Percentiles rank a stretch among this genome's conserved stretches.
Conservation (phyloP, 805 yeast species). For the Kluyveromyces aestuarii region DNA sequence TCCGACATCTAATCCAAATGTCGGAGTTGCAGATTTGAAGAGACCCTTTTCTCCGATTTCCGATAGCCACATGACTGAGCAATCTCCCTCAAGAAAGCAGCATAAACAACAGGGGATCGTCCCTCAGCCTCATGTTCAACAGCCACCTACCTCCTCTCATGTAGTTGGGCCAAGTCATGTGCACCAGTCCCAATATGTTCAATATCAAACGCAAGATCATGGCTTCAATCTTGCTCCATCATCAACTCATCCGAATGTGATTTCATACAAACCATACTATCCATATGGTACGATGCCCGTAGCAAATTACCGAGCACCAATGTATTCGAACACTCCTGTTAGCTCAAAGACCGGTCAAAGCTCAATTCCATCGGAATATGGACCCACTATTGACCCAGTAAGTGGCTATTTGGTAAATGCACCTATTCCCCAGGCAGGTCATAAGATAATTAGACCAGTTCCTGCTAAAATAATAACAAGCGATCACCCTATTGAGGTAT, state of each 20-base stretch:
- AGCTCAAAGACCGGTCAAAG: not conserved
- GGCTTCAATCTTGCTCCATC: not conserved
- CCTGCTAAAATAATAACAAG: not conserved
- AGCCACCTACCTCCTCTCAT: not conserved
- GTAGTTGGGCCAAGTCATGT: not conserved
- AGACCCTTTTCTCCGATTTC: constrained; percentile 5
- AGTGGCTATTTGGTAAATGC: not conserved
- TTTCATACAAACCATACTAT: constrained; percentile 7
- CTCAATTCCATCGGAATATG: constrained; percentile 4
- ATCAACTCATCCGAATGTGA: constrained; percentile 2
- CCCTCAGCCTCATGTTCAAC: not conserved
- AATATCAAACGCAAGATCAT: not conserved
- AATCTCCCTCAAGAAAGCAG: not conserved
- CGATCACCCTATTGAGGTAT: not conserved
- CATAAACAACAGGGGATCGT: not conserved
- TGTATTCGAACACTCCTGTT: constrained; percentile 3
- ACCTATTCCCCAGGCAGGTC: not conserved
- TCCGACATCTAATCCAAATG: constrained; percentile 4
- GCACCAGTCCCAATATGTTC: not conserved
- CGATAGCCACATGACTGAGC: not conserved
- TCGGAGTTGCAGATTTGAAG: not conserved
- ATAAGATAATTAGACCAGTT: not conserved
- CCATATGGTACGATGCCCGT: constrained; percentile 8
- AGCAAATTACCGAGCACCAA: not conserved
- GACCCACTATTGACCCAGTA: not conserved